Percentiles rank a stretch among this genome's conserved stretches.
phyloP scores from a whole-genome alignment of 2,329 filamentous ascomycete genomes.

The Cladophialophora immunda region DNA sequence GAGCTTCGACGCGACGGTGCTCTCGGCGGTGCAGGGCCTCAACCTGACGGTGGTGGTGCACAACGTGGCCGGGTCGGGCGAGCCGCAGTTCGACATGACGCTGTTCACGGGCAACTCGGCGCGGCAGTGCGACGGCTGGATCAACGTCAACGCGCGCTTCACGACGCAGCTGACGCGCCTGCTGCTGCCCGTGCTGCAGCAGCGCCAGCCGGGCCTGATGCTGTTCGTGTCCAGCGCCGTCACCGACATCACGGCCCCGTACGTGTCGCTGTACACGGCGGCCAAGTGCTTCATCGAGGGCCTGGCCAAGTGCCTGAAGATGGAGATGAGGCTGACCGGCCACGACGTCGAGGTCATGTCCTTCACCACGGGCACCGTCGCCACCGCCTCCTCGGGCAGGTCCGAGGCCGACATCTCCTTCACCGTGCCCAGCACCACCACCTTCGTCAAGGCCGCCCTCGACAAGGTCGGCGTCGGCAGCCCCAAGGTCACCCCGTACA shows the following conservation, averaged over 20 bases:
- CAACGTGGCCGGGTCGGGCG: constrained; percentile 60
- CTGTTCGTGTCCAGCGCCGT: constrained; percentile 61
- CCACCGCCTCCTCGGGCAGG: constrained; percentile 35
- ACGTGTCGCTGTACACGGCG: constrained; percentile 56
- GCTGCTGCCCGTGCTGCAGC: constrained; percentile 56
- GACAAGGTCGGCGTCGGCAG: constrained; percentile 48
- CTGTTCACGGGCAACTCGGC: constrained; percentile 49
- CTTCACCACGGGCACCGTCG: constrained; percentile 48
- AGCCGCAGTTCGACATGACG: constrained; percentile 42
- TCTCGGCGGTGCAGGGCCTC: constrained; percentile 45
- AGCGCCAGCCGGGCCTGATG: constrained; percentile 56
- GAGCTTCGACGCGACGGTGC: constrained; percentile 42
- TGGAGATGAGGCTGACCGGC: constrained; percentile 54
- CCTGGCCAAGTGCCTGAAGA: constrained; percentile 51
- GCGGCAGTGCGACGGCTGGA: constrained; percentile 51
- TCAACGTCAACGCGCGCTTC: constrained; percentile 62
- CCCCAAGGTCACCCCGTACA: constrained; percentile 45
- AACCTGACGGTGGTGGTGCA: constrained; percentile 65
- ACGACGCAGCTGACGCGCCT: constrained; percentile 58
- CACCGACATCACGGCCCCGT: constrained; percentile 56
- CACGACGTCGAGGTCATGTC: constrained; percentile 51
- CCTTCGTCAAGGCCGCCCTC: constrained; percentile 46
- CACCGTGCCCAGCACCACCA: constrained; percentile 30
- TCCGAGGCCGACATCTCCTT: constrained; percentile 24
- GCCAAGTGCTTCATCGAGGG: constrained; percentile 58